Base-by-base conservation (phyloP, 306 rosid species). In the Begonia peltatifolia region DNA sequence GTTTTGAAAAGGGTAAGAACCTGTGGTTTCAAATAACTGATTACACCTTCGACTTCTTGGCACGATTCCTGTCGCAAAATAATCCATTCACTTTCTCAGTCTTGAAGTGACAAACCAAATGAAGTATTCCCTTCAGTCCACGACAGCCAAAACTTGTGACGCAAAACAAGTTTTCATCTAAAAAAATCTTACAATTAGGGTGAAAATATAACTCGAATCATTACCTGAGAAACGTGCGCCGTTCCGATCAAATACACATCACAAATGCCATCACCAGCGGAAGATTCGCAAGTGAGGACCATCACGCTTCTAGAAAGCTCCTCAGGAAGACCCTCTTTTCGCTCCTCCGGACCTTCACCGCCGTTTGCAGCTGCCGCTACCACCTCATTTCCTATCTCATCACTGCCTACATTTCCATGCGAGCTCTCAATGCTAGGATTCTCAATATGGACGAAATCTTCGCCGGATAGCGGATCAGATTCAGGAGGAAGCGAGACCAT, bases 191-290 rank as follows among this genome's bases (percentile, higher is more conserved):
- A 5, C 38, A 4, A 30, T 30, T 30, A 30, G 38, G 38, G 8
- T 5, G 8, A 30, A 30, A 30, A 30, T 5, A 30, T 48, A 42
- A 18, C n/a, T 4, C 12, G n/a, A 57, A 15, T 12, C 18, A 52
- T 61, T 71, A 90, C 99, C 87, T 63, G 68, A 4, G 99, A 90
- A 41, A 90, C 95, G 49, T 90, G 99, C 46, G 94, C 94, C 14
- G 95, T 86, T 54, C 99, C 99, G 17, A 90, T 92, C 53, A 90
- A 23, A 65, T 80, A 76, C 9, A 90, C 99, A 11, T 90, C 76
- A 56, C 99, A 90, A 47, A 83, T 71, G 41, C 82, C 84, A 46
- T 82, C 74, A 12, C 58, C 77, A 10, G 83, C 78, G 14, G 79
- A 10, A 8, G 95, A 78, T 30, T 86, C 92, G 61, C 99, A 90